A percentile compares a stretch with the other conserved stretches of the same genome.
Conservation (phyloP, 371 early-diverging fungal genomes). For the Rhizopus stolonifer region DNA sequence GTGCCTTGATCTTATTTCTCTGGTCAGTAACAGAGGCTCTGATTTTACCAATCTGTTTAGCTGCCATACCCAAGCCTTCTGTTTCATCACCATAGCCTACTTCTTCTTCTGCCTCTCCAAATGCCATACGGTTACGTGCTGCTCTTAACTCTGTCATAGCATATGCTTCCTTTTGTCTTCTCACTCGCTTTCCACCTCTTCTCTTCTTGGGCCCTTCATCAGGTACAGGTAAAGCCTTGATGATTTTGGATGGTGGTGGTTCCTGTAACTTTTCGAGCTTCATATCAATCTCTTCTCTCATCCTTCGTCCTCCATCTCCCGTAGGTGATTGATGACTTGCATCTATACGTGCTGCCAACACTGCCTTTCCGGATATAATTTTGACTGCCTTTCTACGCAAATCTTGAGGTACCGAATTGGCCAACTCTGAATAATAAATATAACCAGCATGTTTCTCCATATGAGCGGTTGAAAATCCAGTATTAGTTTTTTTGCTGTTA, state of each 20-base stretch:
- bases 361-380: slow-evolving; percentile 82
- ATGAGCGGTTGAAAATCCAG: slow-evolving; percentile 77
- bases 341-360: slow-evolving; percentile 90
- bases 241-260: slow-evolving; percentile 81
- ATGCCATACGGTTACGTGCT: slow-evolving; percentile 87
- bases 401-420: slow-evolving; percentile 71
- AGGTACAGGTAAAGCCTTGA: slow-evolving; percentile 92
- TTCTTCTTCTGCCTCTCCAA: slow-evolving; percentile 92
- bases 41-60: slow-evolving; percentile 71
- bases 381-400: slow-evolving; percentile 75
- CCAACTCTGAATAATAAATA: slow-evolving; percentile 75
- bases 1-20: slow-evolving; percentile 64
- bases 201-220: slow-evolving; percentile 88
- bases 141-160: slow-evolving; percentile 89
- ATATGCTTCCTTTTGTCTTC: slow-evolving; percentile 81
- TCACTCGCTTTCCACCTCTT: slow-evolving; percentile 86
- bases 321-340: slow-evolving; percentile 65
- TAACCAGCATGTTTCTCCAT: slow-evolving; percentile 77
- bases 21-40: slow-evolving; percentile 64
- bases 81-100: slow-evolving; percentile 77
- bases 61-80: slow-evolving; percentile 89
- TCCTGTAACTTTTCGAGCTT: slow-evolving; percentile 86
- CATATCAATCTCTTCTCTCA: slow-evolving; percentile 80
- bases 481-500: slow-evolving; percentile 59
- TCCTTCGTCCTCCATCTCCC: slow-evolving; percentile 68